Base-by-base conservation (phyloP, 208 protist genomes). In the Jaenimonas drosophilae region DNA sequence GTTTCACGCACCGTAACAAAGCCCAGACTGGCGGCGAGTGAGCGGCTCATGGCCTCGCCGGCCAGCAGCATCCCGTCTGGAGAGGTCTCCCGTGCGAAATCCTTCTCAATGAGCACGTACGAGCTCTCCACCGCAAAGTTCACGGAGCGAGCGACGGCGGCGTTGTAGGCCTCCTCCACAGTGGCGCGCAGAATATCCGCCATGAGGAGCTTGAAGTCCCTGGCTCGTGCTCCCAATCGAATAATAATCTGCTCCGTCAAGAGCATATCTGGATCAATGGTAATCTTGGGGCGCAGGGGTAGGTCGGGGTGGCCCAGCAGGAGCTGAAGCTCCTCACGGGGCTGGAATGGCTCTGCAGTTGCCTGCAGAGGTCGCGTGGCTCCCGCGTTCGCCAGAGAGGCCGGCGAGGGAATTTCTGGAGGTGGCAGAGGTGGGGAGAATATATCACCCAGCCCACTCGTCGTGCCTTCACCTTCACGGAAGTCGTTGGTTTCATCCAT, bases 41-140 rank as follows among this genome's bases (percentile, higher is more conserved):
- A 89, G 54, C 84, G 84, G 3, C 65, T 56, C 84, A 89, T 93
- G 31, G 65, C 64, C 53, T 92, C 74, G 23, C 64, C 76, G 24
- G 78, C 76, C 14, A 62, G 45, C 19, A 79, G 40, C 54, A 87
- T 74, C 14, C 69, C 64, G 24, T 64, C 53, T 12, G 49, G 28
- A 64, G 97, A 87, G 11, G 72, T 57, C 64, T 99, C 97, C 29
- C 88, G 71, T 2, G 92, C 79, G 71, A 99, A 99, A 67, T 99
- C 97, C 74, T 99, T 99, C 33, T 78, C 31, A 4, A 98, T 61
- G 16, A 99, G 66, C 37, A 96, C 81, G 41, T 69, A 68, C 6
- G 96, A 90, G 23, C 97, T 96, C 34, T 49, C 52, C 23, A 94
- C 78, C 25, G 79, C 86, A 47, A 98, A 96, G 0, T 80, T 84